Conservation (phyloP, 2,329 filamentous ascomycete species). For the Coniochaeta prunicola region DNA sequence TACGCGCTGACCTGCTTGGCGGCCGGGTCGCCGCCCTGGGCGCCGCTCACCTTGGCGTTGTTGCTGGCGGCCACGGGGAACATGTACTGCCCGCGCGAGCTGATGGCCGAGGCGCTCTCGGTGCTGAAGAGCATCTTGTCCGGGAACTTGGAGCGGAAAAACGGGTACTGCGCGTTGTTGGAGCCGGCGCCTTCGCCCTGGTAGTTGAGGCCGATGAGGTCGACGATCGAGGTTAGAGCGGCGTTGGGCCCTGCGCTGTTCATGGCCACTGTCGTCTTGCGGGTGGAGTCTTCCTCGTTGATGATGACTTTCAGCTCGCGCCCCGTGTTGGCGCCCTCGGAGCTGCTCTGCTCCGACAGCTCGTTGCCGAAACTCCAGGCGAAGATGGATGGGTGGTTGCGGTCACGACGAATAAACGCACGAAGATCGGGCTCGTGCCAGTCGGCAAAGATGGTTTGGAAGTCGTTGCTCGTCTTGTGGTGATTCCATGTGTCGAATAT, state of each 20-base stretch:
- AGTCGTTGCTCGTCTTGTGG: conserved; percentile 40
- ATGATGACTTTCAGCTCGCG: conserved; percentile 32
- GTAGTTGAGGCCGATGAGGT: conserved; percentile 47
- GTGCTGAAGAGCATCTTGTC: conserved; percentile 37
- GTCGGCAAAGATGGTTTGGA: conserved; percentile 41
- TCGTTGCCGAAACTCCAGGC: conserved; percentile 50
- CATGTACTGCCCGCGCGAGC: conserved; percentile 42
- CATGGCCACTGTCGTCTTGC: conserved; percentile 36
- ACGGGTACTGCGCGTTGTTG: conserved; percentile 23
- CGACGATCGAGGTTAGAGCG: conserved; percentile 31
- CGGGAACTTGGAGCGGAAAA: conserved; percentile 36
- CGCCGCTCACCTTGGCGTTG: conserved; percentile 22
- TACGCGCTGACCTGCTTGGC: conserved; percentile 37
- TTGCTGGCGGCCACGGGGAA: conserved; percentile 38
- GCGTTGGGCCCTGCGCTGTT: conserved; percentile 34
- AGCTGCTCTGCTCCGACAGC: conserved; percentile 36
- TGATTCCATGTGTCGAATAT: conserved; percentile 45
- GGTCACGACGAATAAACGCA: conserved; percentile 42
- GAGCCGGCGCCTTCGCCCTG: conserved; percentile 39
- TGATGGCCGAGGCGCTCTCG: conserved; percentile 37
- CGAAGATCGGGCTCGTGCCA: conserved; percentile 48
- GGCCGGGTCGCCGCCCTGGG: conserved; percentile 28
- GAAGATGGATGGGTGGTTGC: conserved; percentile 46
- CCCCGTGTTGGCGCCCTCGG: conserved; percentile 22
- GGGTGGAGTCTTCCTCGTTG: conserved; percentile 37